Percentiles rank a stretch among this genome's conserved stretches.
These are phyloP conservation scores for Hevea brasiliensis DNA, from an alignment of 345 rosid genomes.

Conservation along the genomic window DNA sequence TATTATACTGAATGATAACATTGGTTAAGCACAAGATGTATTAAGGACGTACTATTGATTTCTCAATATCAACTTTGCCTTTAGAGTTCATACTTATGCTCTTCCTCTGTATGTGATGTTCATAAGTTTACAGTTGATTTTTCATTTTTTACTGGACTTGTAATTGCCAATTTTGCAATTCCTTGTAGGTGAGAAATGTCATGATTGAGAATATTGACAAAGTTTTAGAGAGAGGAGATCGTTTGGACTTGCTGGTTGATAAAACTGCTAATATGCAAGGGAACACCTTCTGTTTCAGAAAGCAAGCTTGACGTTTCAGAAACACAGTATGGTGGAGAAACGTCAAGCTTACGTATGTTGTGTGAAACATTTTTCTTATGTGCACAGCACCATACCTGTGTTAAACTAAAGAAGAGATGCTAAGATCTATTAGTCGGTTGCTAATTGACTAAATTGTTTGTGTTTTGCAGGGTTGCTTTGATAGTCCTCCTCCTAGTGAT, in stretches of 20 bases:
- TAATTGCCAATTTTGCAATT: not conserved
- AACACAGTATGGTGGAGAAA: slow-evolving; percentile 49
- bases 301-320: slow-evolving; percentile 39
- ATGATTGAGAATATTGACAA: slow-evolving; percentile 55
- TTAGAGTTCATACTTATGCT: too few relatives aligned
- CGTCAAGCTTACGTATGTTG: slow-evolving; percentile 44
- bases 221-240: slow-evolving; percentile 50
- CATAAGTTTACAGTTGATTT: too few relatives aligned
- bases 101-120: too few relatives aligned
- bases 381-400: too few relatives aligned
- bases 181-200: slow-evolving; percentile 41
- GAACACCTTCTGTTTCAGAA: slow-evolving; percentile 38
- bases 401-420: not conserved
- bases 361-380: too few relatives aligned
- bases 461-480: slow-evolving; percentile 33
- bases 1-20: too few relatives aligned
- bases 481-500: slow-evolving; percentile 26
- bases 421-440: too few relatives aligned
- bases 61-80: too few relatives aligned
- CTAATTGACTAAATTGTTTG: not conserved
- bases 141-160: too few relatives aligned
- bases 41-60: too few relatives aligned
- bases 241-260: slow-evolving; percentile 45
- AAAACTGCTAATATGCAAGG: slow-evolving; percentile 46
- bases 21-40: too few relatives aligned